A percentile compares a stretch with the other conserved stretches of the same genome.
phyloP scores from a whole-genome alignment of 345 rosid genomes.

The Populus davidiana region DNA sequence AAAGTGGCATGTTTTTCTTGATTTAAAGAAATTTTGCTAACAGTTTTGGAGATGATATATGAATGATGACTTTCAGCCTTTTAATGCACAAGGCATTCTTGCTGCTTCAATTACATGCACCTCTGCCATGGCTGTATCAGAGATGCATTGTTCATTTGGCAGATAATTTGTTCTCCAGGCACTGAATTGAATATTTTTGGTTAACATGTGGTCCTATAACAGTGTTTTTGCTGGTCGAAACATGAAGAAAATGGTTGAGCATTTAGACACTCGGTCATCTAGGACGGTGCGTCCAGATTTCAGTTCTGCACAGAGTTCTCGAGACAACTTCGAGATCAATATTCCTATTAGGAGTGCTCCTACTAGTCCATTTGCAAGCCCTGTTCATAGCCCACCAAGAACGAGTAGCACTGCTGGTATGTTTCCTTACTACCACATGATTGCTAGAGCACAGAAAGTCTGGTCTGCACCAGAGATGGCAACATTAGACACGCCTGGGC shows the following conservation, averaged over 20 bases:
- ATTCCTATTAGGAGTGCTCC: slow-evolving; percentile 65
- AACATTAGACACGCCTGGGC: slow-evolving; percentile 41
- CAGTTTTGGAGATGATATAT: background rate
- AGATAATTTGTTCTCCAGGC: background rate
- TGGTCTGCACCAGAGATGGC: slow-evolving; percentile 93
- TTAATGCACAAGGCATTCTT: background rate
- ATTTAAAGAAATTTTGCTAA: background rate
- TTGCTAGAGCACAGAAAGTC: slow-evolving; percentile 49
- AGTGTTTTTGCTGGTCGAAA: slow-evolving; percentile 38
- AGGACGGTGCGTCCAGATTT: slow-evolving; percentile 25
- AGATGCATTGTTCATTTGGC: background rate
- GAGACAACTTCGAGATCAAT: slow-evolving; percentile 41
- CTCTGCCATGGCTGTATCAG: background rate
- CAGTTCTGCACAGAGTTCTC: slow-evolving; percentile 26
- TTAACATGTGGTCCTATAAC: slow-evolving; percentile 10
- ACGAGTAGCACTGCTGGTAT: slow-evolving; percentile 28
- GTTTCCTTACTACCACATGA: slow-evolving; percentile 36
- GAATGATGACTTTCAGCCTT: background rate
- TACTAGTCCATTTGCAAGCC: slow-evolving; percentile 58
- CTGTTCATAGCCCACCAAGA: slow-evolving; percentile 55
- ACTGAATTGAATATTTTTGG: background rate
- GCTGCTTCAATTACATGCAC: background rate
- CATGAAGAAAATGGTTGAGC: slow-evolving; percentile 39
- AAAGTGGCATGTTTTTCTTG: background rate
- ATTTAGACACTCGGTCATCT: slow-evolving; percentile 24